phyloP scores from a whole-genome alignment of 2,329 filamentous ascomycete genomes.

The Apiospora sp. region DNA sequence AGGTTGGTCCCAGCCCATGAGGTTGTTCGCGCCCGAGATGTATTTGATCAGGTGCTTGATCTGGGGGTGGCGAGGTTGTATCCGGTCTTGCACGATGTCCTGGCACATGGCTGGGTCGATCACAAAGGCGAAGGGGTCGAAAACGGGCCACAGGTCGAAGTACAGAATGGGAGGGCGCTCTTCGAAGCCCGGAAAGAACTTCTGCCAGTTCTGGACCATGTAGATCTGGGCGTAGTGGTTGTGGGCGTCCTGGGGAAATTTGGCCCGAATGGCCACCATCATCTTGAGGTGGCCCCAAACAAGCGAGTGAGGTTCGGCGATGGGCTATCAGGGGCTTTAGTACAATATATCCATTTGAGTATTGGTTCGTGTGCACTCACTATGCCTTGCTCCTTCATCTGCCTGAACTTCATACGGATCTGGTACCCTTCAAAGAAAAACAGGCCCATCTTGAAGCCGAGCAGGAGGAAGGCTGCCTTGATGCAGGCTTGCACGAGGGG shows the following conservation, averaged over 20 bases:
- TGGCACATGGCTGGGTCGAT: constrained; percentile 44
- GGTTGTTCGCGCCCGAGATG: constrained; percentile 39
- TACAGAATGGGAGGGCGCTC: constrained; percentile 38
- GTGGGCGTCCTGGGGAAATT: constrained; percentile 34
- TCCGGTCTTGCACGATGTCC: constrained; percentile 43
- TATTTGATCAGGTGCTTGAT: constrained; percentile 33
- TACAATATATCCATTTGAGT: background rate
- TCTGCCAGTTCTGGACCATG: constrained; percentile 30
- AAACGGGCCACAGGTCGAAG: constrained; percentile 47
- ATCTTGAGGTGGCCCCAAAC: constrained; percentile 39
- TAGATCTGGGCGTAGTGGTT: constrained; percentile 31
- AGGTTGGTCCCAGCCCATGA: constrained; percentile 44
- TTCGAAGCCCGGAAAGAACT: constrained; percentile 36
- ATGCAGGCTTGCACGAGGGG: background rate
- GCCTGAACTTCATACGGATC: constrained; percentile 14
- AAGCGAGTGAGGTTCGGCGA: constrained; percentile 38
- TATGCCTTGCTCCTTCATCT: constrained; percentile 22
- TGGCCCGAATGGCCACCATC: constrained; percentile 30
- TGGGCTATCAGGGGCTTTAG: constrained; percentile 20
- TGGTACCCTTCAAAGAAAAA: constrained; percentile 20
- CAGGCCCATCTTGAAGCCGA: constrained; percentile 13
- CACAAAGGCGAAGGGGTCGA: constrained; percentile 41
- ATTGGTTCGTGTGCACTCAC: background rate
- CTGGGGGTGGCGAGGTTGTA: constrained; percentile 40
- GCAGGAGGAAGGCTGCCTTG: constrained; percentile 11